A percentile compares a stretch with the other conserved stretches of the same genome.
phyloP scores from a whole-genome alignment of 2,329 filamentous ascomycete genomes.

The Graphilbum sp. region DNA sequence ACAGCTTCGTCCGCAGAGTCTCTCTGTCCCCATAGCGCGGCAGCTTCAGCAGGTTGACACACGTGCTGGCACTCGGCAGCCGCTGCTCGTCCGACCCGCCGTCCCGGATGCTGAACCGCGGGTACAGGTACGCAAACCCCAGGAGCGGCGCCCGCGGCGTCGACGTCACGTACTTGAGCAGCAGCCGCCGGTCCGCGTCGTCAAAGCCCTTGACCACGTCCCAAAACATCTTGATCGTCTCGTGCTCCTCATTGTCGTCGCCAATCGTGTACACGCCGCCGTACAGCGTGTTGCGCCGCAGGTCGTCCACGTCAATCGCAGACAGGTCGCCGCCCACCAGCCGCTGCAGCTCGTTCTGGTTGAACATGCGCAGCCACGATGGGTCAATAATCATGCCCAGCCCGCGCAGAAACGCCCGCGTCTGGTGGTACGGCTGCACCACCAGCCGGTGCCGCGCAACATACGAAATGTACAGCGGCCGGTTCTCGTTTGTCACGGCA shows the following conservation, averaged over 20 bases:
- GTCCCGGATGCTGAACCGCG: conserved; percentile 80
- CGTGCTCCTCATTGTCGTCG: conserved; percentile 76
- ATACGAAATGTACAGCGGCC: conserved; percentile 85
- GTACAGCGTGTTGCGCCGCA: conserved; percentile 71
- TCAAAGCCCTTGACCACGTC: conserved; percentile 61
- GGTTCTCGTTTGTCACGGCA: conserved; percentile 78
- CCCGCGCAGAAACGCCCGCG: conserved; percentile 72
- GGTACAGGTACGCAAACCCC: conserved; percentile 74
- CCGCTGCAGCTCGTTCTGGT: conserved; percentile 84
- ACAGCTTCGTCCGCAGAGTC: conserved; percentile 58
- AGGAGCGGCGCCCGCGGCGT: conserved; percentile 80
- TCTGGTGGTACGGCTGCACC: conserved; percentile 65
- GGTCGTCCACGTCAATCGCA: conserved; percentile 73
- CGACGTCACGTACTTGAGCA: conserved; percentile 90
- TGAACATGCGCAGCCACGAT: conserved; percentile 95
- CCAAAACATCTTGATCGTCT: conserved; percentile 81
- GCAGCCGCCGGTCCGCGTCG: conserved; percentile 64
- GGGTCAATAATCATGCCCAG: conserved; percentile 80
- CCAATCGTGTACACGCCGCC: conserved; percentile 78
- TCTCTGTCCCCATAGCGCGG: conserved; percentile 58
- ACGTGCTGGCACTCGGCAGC: conserved; percentile 86
- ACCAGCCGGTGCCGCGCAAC: conserved; percentile 78
- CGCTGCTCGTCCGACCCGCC: conserved; percentile 58
- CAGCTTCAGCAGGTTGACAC: conserved; percentile 86
- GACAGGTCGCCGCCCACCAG: conserved; percentile 78